Conservation (phyloP, 2,329 filamentous ascomycete species). For the Ceratocystis cacaofunesta region DNA sequence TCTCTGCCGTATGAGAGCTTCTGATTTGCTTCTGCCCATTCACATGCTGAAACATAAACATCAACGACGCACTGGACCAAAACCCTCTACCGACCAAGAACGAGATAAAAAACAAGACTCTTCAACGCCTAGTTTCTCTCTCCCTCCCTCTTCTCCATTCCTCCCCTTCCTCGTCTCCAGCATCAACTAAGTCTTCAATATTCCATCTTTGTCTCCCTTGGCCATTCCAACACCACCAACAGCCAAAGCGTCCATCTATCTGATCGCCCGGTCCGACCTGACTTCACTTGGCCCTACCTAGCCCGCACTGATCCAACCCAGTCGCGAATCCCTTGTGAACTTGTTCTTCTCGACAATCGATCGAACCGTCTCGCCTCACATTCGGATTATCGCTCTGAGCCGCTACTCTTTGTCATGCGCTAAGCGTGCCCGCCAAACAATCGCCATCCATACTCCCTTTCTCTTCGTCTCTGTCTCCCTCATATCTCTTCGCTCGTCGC, state of each 20-base stretch:
- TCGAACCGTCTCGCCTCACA: too few species aligned
- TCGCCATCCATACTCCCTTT: neutral
- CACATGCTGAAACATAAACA: neutral
- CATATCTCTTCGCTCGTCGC: neutral
- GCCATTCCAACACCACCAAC: neutral
- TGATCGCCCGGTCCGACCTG: neutral
- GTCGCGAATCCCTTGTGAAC: too few species aligned
- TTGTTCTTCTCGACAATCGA: too few species aligned
- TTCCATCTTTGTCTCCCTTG: neutral
- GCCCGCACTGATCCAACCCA: too few species aligned
- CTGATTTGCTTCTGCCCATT: neutral
- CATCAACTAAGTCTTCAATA: neutral
- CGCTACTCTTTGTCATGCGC: neutral
- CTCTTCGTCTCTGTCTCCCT: neutral
- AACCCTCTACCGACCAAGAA: neutral
- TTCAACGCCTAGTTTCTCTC: neutral
- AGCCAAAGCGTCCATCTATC: neutral
- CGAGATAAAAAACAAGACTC: neutral
- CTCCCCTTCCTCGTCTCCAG: neutral
- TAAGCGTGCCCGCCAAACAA: neutral
- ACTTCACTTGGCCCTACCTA: too few species aligned
- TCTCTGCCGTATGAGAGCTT: neutral
- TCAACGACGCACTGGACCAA: neutral
- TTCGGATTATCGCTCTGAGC: too few species aligned
- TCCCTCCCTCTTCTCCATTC: neutral